A percentile compares a stretch with the other conserved stretches of the same genome.
Evolutionary conservation across 108 stramenopile species (phyloP).

Genomic region (Pseudonitzschia delicatissima): DNA sequence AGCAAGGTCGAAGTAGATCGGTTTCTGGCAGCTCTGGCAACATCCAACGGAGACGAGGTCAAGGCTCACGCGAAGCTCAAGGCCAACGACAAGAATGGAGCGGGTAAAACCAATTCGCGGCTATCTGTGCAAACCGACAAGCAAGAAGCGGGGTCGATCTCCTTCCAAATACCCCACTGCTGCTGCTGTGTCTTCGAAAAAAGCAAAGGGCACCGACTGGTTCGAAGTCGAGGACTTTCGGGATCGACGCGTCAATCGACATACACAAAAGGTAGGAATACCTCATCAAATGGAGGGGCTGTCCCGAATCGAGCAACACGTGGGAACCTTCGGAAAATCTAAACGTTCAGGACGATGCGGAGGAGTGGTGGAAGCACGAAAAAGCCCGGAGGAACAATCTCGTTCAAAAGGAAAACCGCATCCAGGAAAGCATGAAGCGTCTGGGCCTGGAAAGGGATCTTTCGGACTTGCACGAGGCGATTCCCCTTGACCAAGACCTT

Average conservation of each 20-base stretch:
- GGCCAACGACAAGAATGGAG: background rate
- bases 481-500: background rate
- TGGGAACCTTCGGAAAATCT: constrained; percentile 66
- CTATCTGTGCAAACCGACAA: too few relatives aligned
- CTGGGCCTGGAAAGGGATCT: too few relatives aligned
- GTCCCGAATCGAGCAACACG: constrained; percentile 45
- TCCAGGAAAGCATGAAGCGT: background rate
- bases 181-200: background rate
- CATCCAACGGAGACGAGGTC: background rate
- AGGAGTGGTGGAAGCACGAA: constrained; percentile 7
- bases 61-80: background rate
- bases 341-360: constrained; percentile 39
- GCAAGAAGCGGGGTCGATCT: background rate
- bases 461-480: too few relatives aligned
- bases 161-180: background rate
- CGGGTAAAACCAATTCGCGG: too few relatives aligned
- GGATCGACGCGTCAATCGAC: background rate
- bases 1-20: background rate
- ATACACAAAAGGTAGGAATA: constrained; percentile 35
- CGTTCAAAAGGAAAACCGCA: background rate
- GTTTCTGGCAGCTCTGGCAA: background rate
- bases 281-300: constrained; percentile 62
- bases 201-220: background rate
- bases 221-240: constrained; percentile 7
- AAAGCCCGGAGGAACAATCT: background rate